These are phyloP conservation scores for Penicillium mononematosum DNA, from an alignment of 495 filamentous ascomycete genomes.

Conservation along the genomic window DNA sequence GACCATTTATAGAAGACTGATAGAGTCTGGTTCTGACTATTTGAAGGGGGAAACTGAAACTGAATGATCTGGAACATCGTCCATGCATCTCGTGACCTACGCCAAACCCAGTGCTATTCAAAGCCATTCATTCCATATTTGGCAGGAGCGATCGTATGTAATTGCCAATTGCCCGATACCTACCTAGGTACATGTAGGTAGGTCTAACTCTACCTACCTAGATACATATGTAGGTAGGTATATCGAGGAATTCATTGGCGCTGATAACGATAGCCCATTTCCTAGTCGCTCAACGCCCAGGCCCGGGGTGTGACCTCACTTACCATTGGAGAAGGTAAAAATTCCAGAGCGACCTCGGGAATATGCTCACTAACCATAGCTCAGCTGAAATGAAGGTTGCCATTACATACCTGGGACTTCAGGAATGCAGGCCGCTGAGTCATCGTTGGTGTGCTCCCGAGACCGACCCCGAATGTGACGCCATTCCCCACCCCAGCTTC, in stretches of 20 bases:
- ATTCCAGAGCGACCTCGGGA: neutral
- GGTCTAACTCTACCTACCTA: too few species aligned
- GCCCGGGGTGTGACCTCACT: too few species aligned
- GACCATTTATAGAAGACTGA: neutral
- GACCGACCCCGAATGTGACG: constrained; percentile 1
- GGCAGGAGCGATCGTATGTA: neutral
- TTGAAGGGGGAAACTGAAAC: too few species aligned
- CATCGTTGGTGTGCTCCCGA: neutral
- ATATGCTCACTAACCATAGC: neutral
- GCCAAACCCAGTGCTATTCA: neutral
- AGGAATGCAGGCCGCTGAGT: constrained; percentile 3
- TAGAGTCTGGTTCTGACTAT: too few species aligned
- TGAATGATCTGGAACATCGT: too few species aligned
- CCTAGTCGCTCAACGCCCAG: too few species aligned
- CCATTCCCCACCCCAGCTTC: constrained; percentile 7
- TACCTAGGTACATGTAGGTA: too few species aligned
- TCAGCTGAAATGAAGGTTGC: neutral
- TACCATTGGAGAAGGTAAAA: neutral
- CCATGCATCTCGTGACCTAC: too few species aligned
- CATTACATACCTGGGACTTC: neutral
- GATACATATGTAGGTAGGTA: too few species aligned
- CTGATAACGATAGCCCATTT: neutral
- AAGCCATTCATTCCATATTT: too few species aligned
- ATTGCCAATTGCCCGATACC: neutral
- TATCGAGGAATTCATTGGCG: neutral